Base-by-base conservation (phyloP, 2,329 filamentous ascomycete species). In the Ophiosphaerella narmari region DNA sequence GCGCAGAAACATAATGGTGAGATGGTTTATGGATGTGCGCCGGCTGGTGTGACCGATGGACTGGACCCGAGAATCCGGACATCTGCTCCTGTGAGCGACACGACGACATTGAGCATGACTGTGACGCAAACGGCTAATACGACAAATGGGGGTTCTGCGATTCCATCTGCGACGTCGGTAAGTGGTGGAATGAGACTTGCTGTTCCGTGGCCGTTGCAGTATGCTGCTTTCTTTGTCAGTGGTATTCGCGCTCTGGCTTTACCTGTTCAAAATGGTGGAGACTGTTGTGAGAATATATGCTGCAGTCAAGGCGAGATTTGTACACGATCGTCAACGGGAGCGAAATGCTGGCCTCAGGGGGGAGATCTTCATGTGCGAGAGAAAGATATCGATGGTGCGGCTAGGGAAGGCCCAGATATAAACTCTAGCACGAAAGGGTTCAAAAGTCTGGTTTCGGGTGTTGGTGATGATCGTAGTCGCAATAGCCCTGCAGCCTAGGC, bases 241-340 rank as follows among this genome's bases (percentile, higher is more conserved):
- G 24, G n/a, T n/a, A 26, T 26, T 3, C 39, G 24, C 9, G 39
- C 39, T 11, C 13, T 41, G 14, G 24, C 24, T 9, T 32, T 16
- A 14, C 12, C 23, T 23, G 23, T 9, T n/a, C 9, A 9, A 31
- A 3, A 7, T 7, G 3, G 9, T 33, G 29, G n/a, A 14, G 39
- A 48, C 14, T 51, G 48, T 13, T 54, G 48, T 31, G 48, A n/a
- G 2, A 40, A 44, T 12, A 48, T 38, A 37, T 51, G 52, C 21
- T 54, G 52, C 34, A 32, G 41, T 12, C 23, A 43, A 7, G 48
- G 48, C 3, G 14, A 48, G 13, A 39, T 47, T 6, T 51, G 48
- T 21, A 39, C 40, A 11, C 26, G 34, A 9, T 33, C 24, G 2
- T 34, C 35, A 11, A 5, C 13, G 5, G 39, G 48, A 13, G 36